A percentile compares a stretch with the other conserved stretches of the same genome.
These are phyloP conservation scores for Ustilago trichophora DNA, from an alignment of 1,284 basidiomycete species.

Conservation along the genomic window DNA sequence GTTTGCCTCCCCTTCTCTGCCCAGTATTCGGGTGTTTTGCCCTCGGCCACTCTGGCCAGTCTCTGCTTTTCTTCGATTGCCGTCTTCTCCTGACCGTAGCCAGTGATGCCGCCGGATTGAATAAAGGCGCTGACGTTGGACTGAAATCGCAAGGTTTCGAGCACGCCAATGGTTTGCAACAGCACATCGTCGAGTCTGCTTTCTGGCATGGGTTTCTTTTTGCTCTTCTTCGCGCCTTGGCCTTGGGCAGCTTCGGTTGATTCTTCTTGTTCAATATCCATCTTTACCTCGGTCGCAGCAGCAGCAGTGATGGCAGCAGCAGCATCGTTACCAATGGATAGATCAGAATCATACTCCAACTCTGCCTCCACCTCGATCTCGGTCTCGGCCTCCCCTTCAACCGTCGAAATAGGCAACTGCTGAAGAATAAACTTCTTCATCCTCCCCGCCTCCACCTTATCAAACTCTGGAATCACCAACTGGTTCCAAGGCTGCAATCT, in stretches of 20 bases:
- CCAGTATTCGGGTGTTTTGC: constrained; percentile 35
- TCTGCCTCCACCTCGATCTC: too few species aligned
- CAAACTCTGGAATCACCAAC: constrained; percentile 58
- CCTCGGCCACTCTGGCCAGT: neutral
- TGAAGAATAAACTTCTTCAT: constrained; percentile 28
- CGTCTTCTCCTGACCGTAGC: constrained; percentile 20
- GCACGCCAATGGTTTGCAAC: constrained; percentile 61
- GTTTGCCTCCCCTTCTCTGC: constrained; percentile 15
- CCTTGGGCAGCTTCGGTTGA: too few species aligned
- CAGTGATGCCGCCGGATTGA: constrained; percentile 34
- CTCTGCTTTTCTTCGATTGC: neutral
- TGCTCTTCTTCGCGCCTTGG: too few species aligned
- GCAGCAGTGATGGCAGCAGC: constrained; percentile 26
- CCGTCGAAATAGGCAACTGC: too few species aligned
- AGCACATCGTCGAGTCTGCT: constrained; percentile 53
- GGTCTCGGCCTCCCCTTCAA: too few species aligned
- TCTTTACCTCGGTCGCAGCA: too few species aligned
- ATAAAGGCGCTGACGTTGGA: constrained; percentile 55
- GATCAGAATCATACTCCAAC: constrained; percentile 38
- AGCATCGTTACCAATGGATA: constrained; percentile 2
- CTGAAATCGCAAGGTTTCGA: constrained; percentile 52
- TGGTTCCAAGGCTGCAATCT: constrained; percentile 75
- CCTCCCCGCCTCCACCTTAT: constrained; percentile 16
- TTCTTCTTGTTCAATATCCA: too few species aligned
- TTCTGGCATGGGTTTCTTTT: constrained; percentile 25